Evolutionary conservation across 805 yeast genomes (phyloP), one percentile per base, ranked within the genome.

Genomic region (Lipomyces orientalis): DNA sequence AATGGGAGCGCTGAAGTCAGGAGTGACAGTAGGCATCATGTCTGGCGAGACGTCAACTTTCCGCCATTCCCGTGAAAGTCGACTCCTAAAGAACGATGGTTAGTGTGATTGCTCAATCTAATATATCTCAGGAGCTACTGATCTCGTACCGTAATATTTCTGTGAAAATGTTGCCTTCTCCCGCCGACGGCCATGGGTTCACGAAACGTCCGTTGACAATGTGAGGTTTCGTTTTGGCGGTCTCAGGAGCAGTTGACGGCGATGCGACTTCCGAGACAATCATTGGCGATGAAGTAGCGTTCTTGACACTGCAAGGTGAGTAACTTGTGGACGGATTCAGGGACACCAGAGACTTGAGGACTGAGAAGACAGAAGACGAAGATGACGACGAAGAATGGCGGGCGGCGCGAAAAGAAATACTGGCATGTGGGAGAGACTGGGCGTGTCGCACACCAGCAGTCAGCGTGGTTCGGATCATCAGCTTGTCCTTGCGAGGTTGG

Each of bases 161-260:
- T 12, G 37, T 29, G 16, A 60, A n/a, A 2, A 67, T 54, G 10
- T 52, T 49, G 51, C 67, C 62, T 16, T 39, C 39, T 19, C 70
- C 67, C 51, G 54, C 57, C 2, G 70, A 67, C 10, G 57, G 58
- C 68, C 67, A 67, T 16, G 71, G 71, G 16, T 51, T 64, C 7
- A 19, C 8, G 60, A 64, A 67, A 54, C 59, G 52, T 22, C 62
- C 64, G 12, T 56, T 57, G 2, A 57, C 25, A 1, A n/a, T 46
- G 51, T 67, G 61, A 37, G 57, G 66, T 7, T 59, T 61, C 39
- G 35, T 33, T 22, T 19, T 22, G 9, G 60, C 63, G 16, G 70
- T 64, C 43, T 31, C 57, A 1, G 70, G 70, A 2, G 39, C 10
- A 2, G 61, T n/a, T 6, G 60, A 60, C 9, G 61, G 60, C 22